Conservation (phyloP, 805 yeast genomes). For the Candida nemodendra region DNA sequence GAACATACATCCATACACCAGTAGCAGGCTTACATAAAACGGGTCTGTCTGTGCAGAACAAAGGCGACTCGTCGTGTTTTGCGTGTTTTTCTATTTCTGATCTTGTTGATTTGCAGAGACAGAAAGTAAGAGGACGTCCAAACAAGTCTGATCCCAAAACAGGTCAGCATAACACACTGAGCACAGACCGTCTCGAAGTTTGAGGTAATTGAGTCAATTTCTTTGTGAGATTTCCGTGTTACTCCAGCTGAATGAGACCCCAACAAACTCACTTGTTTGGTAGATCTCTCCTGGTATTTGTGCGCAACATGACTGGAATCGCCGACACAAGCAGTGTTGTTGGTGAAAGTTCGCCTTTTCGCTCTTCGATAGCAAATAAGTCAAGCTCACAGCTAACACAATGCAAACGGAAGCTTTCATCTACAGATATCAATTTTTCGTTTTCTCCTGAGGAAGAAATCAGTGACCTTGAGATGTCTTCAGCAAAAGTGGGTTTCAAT, state of each 20-base stretch:
- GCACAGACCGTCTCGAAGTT: too few relatives aligned
- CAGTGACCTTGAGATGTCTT: background rate
- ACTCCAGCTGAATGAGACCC: background rate
- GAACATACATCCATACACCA: too few relatives aligned
- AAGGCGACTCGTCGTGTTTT: too few relatives aligned
- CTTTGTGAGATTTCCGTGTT: background rate
- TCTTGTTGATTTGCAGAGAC: too few relatives aligned
- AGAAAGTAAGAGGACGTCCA: too few relatives aligned
- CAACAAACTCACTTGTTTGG: too few relatives aligned
- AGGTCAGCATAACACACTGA: too few relatives aligned
- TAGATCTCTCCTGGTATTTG: background rate
- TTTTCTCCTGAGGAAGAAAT: conserved; percentile 15
- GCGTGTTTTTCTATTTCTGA: too few relatives aligned
- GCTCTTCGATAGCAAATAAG: conserved; percentile 1
- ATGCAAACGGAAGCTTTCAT: conserved; percentile 10
- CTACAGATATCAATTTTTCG: conserved; percentile 17
- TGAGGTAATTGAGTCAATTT: too few relatives aligned
- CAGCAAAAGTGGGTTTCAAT: background rate
- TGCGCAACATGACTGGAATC: conserved; percentile 3
- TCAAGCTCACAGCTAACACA: conserved; percentile 3
- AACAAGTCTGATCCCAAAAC: too few relatives aligned
- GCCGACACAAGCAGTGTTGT: conserved; percentile 1
- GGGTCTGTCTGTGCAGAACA: too few relatives aligned
- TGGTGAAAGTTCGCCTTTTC: conserved; percentile 5
- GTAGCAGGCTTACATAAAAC: too few relatives aligned